Conservation (phyloP, 176 grass and related monocot genomes). For the Oryza brachyantha region DNA sequence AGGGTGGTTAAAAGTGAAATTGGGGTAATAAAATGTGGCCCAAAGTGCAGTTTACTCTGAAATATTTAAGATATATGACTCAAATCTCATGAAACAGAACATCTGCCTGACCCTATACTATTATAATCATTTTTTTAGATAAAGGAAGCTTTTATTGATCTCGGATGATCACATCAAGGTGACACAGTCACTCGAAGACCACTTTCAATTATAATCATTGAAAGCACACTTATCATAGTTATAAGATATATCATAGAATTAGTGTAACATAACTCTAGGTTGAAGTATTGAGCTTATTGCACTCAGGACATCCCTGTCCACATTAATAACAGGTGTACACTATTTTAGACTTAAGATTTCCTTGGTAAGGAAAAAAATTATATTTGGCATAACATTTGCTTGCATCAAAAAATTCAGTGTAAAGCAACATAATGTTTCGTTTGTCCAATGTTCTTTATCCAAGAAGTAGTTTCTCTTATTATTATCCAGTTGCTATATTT, state of each 20-base stretch:
- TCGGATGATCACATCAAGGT: too few relatives aligned
- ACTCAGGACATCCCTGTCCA: conserved; percentile 5
- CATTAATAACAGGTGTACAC: conserved; percentile 18
- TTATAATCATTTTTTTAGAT: too few relatives aligned
- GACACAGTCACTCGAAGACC: too few relatives aligned
- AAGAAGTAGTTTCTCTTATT: neutral
- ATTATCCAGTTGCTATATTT: neutral
- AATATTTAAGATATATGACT: too few relatives aligned
- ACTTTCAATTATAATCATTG: too few relatives aligned
- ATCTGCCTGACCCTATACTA: neutral
- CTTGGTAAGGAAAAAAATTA: neutral
- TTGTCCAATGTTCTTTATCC: neutral
- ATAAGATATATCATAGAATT: neutral
- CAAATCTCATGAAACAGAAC: neutral
- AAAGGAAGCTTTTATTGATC: too few relatives aligned
- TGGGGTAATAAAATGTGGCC: too few relatives aligned
- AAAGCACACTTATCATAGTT: neutral
- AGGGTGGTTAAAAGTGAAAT: too few relatives aligned
- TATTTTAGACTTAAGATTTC: conserved; percentile 1
- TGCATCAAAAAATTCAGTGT: neutral
- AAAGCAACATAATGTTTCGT: conserved; percentile 10
- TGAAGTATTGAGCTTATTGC: conserved; percentile 21
- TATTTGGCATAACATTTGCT: neutral
- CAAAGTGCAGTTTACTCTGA: too few relatives aligned
- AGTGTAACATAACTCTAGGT: neutral